Conservation (phyloP, 176 grass and related monocot species). For the Musa schizocarpa region DNA sequence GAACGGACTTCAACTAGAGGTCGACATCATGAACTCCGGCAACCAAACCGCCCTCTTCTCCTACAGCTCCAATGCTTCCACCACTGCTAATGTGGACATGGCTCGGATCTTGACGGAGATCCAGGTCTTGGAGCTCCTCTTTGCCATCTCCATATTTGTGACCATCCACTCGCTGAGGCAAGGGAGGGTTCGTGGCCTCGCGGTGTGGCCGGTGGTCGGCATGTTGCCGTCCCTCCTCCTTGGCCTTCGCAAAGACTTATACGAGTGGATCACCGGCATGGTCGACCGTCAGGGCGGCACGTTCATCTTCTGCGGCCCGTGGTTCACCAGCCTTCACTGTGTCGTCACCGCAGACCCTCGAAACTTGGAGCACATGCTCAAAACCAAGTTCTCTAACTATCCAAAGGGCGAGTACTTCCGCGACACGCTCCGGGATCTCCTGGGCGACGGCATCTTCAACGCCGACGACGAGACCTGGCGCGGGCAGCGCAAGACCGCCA, state of each 20-base stretch:
- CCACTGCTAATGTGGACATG: background rate
- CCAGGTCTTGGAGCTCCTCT: conserved; percentile 51
- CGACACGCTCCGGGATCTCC: conserved; percentile 57
- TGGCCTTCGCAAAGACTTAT: conserved; percentile 61
- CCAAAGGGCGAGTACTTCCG: conserved; percentile 89
- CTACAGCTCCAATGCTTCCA: background rate
- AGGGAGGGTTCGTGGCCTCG: conserved; percentile 39
- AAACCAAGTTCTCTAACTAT: conserved; percentile 68
- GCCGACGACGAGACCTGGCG: conserved; percentile 84
- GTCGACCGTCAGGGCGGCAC: conserved; percentile 58
- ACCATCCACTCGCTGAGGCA: conserved; percentile 57
- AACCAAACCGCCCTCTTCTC: background rate
- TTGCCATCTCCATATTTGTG: conserved; percentile 65
- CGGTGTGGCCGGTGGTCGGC: conserved; percentile 66
- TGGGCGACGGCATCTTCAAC: conserved; percentile 89
- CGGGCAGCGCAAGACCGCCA: conserved; percentile 67
- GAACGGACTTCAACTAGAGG: background rate
- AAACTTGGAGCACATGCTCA: conserved; percentile 90
- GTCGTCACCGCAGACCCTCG: conserved; percentile 79
- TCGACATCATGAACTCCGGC: background rate
- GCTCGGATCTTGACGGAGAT: conserved; percentile 37
- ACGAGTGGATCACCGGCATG: conserved; percentile 80
- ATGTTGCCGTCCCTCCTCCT: conserved; percentile 84
- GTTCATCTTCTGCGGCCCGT: conserved; percentile 68
- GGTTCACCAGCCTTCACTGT: conserved; percentile 82